Base-by-base conservation (phyloP, 768 basidiomycete species). In the Peribolospora baueri region DNA sequence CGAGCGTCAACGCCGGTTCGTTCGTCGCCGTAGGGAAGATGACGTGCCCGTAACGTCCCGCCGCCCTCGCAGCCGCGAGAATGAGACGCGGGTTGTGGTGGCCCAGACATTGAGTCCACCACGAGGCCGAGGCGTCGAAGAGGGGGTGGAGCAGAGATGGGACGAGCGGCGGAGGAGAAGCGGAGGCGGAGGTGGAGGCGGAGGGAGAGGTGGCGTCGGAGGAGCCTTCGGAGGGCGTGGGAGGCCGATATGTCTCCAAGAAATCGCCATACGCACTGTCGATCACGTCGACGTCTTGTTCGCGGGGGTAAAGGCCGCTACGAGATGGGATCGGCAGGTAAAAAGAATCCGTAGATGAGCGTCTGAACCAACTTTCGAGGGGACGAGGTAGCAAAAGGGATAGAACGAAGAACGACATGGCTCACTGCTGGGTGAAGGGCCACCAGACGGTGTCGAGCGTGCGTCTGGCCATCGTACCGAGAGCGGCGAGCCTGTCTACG, bases 21-120 rank as follows among this genome's bases (percentile, higher is more conserved):
- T 95, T 83, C 0, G 79, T 79, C 3, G 84, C 82, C 59, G 81
- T 78, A 7, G 91, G 91, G 66, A 88, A 95, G 73, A 97, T 86
- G 61, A 97, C 88, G 67, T 97, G 91, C 0, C 91, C 91, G 62
- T 95, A 97, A 3, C 91, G 75, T 6, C 91, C 91, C 13, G 86
- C 81, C 5, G 88, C 87, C 42, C 75, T 73, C 2, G 90, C 88
- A 0, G 86, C 90, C 7, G 90, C 86, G 47, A 90, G 71, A 0
- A 84, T 79, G 10, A 93, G 73, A 0, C 76, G 69, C 0, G 83
- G 76, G 60, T 81, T 69, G 8, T 77, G 80, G 62, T 95, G 91
- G 0, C 90, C 91, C 46, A 93, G 68, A 0, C 81, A 75, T 67
- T 97, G 91, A 0, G 88, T 97, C 87, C 91, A 97, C 91, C 91